Base-by-base conservation (phyloP, 1,284 basidiomycete genomes). In the Cryptococcus sp. region DNA sequence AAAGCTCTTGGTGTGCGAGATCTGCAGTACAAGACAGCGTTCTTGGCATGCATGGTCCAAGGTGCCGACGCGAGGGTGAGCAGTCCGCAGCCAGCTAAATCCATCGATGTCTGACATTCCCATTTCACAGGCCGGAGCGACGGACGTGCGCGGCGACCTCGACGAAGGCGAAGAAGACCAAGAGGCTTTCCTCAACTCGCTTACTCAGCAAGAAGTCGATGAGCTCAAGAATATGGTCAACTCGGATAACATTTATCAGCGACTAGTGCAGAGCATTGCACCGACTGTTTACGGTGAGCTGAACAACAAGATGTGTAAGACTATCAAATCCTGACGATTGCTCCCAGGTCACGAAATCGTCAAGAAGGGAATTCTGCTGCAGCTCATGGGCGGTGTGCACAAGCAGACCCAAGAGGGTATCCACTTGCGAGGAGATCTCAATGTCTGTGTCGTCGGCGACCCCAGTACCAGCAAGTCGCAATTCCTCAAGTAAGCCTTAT, bases 321-420 rank as follows among this genome's bases (percentile, higher is more conserved):
- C 15, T 43, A 27, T 3, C 4, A 17, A 20, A 3, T 23, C 15
- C 55, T 56, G 41, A 57, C 23, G 13, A 35, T 52, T 8, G 30
- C 8, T 49, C 11, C 25, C 52, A 80, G 78, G 93, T 0, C 94
- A 97, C 76, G 94, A 98, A 72, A 94, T 97, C 55, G 93, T 97
- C 68, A 99, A 99, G 82, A 99, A 99, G 78, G 96, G 96, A 10
- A 84, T 99, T 41, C 81, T 99, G n/a, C 83, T 99, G 15, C 96
- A 99, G 75, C 85, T 99, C 46, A 93, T 99, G 91, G 95, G 96
- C n/a, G 96, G 96, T 47, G 95, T 99, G 13, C 95, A 99, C 81
- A 99, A 99, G 78, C 87, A 93, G 75, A 99, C 95, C 0, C 82
- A 84, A 0, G 96, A 99, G 78, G 96, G 96, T 47, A 99, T 99